These are phyloP conservation scores for Eremomyces bilateralis DNA, from an alignment of 495 filamentous ascomycete genomes.

Conservation along the genomic window DNA sequence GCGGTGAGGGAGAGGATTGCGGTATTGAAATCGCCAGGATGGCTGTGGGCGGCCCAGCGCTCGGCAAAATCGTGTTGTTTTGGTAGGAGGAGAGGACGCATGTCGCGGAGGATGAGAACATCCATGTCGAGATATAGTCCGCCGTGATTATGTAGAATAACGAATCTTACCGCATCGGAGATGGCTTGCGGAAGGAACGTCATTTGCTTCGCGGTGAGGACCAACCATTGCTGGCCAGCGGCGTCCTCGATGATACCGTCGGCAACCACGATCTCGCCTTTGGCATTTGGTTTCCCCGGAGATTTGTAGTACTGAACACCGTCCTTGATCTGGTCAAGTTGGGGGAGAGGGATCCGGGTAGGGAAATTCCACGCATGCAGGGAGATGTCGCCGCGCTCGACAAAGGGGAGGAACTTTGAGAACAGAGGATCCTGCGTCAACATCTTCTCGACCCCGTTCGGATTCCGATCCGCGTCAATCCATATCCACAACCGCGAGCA, in stretches of 20 bases:
- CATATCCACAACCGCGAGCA: slow-evolving; percentile 31
- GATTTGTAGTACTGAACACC: slow-evolving; percentile 22
- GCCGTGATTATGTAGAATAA: slow-evolving; percentile 32
- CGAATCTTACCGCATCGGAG: slow-evolving; percentile 26
- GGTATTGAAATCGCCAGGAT: slow-evolving; percentile 35
- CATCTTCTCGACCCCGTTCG: slow-evolving; percentile 26
- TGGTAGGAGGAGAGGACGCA: slow-evolving; percentile 30
- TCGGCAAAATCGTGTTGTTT: slow-evolving; percentile 30
- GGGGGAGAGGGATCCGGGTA: slow-evolving; percentile 27
- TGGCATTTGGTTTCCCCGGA: slow-evolving; percentile 18
- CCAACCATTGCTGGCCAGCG: slow-evolving; percentile 28
- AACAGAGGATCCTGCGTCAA: slow-evolving; percentile 27
- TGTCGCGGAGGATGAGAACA: slow-evolving; percentile 31
- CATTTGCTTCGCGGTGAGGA: slow-evolving; percentile 30
- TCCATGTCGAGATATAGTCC: slow-evolving; percentile 38
- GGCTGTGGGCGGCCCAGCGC: slow-evolving; percentile 31
- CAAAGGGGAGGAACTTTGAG: slow-evolving; percentile 28
- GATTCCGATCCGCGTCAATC: slow-evolving; percentile 29
- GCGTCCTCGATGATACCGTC: slow-evolving; percentile 26
- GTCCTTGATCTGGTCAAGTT: slow-evolving; percentile 19
- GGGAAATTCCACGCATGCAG: slow-evolving; percentile 33
- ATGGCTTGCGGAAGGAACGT: slow-evolving; percentile 21
- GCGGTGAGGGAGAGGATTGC: slow-evolving; percentile 33
- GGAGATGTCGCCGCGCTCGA: slow-evolving; percentile 29
- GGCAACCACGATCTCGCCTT: slow-evolving; percentile 23